Evolutionary conservation across 1,284 basidiomycete species (phyloP), one percentile per base, ranked within the genome.

Genomic region (Pseudozyma hubeiensis): DNA sequence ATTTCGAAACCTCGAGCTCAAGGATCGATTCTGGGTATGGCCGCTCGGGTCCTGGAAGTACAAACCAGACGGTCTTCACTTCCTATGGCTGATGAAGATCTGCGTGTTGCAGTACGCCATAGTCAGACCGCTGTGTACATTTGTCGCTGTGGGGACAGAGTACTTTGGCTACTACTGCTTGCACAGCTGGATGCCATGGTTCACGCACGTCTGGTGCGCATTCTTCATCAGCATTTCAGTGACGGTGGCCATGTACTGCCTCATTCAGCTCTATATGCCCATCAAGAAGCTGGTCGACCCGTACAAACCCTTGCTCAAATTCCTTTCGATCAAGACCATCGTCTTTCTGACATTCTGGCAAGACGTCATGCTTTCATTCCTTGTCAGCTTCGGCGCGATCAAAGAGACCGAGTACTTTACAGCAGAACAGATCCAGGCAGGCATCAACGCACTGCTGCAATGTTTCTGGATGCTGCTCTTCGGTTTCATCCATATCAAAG

Each of bases 341-440:
- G 91, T 92, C 0, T 92, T 92, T 81, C 86, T 92, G 40, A 91
- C 90, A 13, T 92, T 93, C 79, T 92, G 91, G 91, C 91, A 92
- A 83, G 88, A 89, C 9, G 89, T 88, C 0, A 86, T 89, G 44
- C 86, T 92, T 16, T 88, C 89, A 3, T 68, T 89, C 6, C 87
- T 92, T n/a, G 87, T 87, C 41, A 86, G 88, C 84, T 86, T 90
- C 54, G 88, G 87, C 0, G 87, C 90, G 4, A 88, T 93, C 71
- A 91, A 91, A 84, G 87, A 89, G 79, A 66, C 75, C 17, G 71
- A 78, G 88, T 91, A 84, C 41, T 84, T 81, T 89, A 91, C 91
- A 1, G 89, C 90, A 5, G 89, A 89, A 19, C 90, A 92, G 78
- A 90, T 92, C 72, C 90, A 90, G 75, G 90, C 91, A 29, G 91